Conservation (phyloP, 805 yeast species). For the Starmerella scarabaei region DNA sequence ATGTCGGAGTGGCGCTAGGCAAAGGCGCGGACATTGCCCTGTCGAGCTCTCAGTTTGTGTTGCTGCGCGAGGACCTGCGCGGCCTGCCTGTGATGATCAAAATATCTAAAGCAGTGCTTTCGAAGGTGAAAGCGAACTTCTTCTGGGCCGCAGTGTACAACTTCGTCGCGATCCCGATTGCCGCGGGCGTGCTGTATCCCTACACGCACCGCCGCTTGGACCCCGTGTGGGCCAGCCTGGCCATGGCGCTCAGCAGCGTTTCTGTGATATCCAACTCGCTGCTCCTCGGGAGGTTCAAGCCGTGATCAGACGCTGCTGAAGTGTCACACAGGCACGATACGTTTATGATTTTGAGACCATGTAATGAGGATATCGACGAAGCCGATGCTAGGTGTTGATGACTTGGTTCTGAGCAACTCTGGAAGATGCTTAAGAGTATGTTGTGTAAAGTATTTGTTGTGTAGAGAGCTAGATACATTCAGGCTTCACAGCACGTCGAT, state of each 20-base stretch:
- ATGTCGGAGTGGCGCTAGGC: slow-evolving; percentile 65
- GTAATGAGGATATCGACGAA: too few relatives aligned
- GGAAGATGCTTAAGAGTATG: too few relatives aligned
- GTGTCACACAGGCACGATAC: too few relatives aligned
- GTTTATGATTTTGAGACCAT: too few relatives aligned
- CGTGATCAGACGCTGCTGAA: too few relatives aligned
- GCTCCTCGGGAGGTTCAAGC: slow-evolving; percentile 42
- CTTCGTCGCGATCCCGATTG: slow-evolving; percentile 74
- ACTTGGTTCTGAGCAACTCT: too few relatives aligned
- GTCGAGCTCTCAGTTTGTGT: slow-evolving; percentile 59
- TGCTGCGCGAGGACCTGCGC: slow-evolving; percentile 38
- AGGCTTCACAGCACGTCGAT: too few relatives aligned
- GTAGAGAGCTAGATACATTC: too few relatives aligned
- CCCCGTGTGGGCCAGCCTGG: slow-evolving; percentile 79
- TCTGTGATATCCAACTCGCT: slow-evolving; percentile 78
- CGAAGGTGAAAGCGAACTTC: slow-evolving; percentile 66
- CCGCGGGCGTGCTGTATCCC: slow-evolving; percentile 83
- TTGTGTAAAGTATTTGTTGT: too few relatives aligned
- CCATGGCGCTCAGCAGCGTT: slow-evolving; percentile 88
- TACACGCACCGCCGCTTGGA: slow-evolving; percentile 57
- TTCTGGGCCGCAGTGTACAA: slow-evolving; percentile 81
- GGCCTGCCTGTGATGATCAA: slow-evolving; percentile 48
- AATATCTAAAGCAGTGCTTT: slow-evolving; percentile 56
- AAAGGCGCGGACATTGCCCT: slow-evolving; percentile 67
- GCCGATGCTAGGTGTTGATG: too few relatives aligned